Base-by-base conservation (phyloP, 768 basidiomycete genomes). In the Leccinum variicolor region DNA sequence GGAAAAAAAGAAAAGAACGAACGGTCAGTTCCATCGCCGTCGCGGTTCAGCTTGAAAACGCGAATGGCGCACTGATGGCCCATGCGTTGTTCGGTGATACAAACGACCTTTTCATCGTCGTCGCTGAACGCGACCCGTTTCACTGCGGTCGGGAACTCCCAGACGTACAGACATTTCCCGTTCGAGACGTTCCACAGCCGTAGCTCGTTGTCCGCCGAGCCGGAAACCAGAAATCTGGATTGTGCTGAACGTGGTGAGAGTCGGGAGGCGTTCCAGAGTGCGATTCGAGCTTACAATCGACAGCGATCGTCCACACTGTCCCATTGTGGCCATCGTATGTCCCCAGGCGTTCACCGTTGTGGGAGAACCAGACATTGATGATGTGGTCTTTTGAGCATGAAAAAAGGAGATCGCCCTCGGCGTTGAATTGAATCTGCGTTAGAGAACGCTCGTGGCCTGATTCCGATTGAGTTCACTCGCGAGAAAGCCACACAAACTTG, bases 131-230 rank as follows among this genome's bases (percentile, higher is more conserved):
- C 84, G 23, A 98, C 96, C 47, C 96, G 81, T 81, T 98, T 98
- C 64, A 99, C 92, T 5, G 97, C 97, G 0, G 96, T 98, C 34
- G 92, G 91, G 81, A 97, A 98, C 73, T 98, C 96, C 97, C 97
- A 99, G 3, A 84, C 88, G 71, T 87, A 92, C 28, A 99, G 79
- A 69, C 92, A 94, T 75, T 97, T 93, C 57, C 96, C 97, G 4
- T 87, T 89, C 51, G 84, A 76, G 29, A 98, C 91, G 48, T 82
- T 80, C 97, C 96, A 99, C 9, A 99, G 79, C 60, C 88, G 85
- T 73, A 99, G 82, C 43, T 85, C 83, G 73, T 98, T 99, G 74
- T 99, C 96, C 15, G 97, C 96, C 2, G 95, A 84, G 10, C 96
- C 96, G 6, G 95, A 90, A 23, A 98, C 80, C 66, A 98, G 79